Evolutionary conservation across 2,329 filamentous ascomycete genomes (phyloP), one percentile per base, ranked within the genome.

Genomic region (Aspergillus hortae): DNA sequence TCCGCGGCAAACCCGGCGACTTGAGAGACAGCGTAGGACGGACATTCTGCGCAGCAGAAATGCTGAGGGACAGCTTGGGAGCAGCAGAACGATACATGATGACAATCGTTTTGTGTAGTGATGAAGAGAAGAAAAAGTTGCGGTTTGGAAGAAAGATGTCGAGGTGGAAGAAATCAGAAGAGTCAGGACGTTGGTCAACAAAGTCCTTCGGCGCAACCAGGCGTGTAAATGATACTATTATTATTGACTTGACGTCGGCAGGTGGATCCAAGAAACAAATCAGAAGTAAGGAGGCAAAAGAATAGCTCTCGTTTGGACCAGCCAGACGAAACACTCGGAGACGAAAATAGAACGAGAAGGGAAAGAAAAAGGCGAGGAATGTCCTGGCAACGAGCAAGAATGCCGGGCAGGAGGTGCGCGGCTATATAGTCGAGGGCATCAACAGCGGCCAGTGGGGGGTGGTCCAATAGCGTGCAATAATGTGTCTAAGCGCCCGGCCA

Each of bases 21-120:
- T 74, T 75, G 59, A 76, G 66, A 7, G 74, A 71, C 45, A 76
- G 61, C 5, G 71, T 58, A 23, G 72, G 67, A 27, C 72, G 64
- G 38, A 70, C 54, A 49, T 60, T 67, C 55, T 69, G 63, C 21
- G 67, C 63, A 52, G 68, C 60, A 54, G 74, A 69, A 56, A 77
- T 76, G 66, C 65, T 74, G 63, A 79, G 58, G 46, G 73, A 72
- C 57, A 78, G 70, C 70, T 77, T 76, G 44, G 76, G 76, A 59
- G 71, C 69, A 70, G 76, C 73, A 36, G 23, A 12, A 45, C 46
- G 36, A 42, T 49, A 47, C 46, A 43, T 43, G 27, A 46, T 25
- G 36, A 54, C 33, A 44, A 38, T 53, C 35, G 17, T 47, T 51
- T 30, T 11, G 23, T 1, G 7, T 30, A 11, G 27, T 30, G 27